Base-by-base conservation (phyloP, 176 grass and related monocot genomes). In the Phyllostachys edulis region DNA sequence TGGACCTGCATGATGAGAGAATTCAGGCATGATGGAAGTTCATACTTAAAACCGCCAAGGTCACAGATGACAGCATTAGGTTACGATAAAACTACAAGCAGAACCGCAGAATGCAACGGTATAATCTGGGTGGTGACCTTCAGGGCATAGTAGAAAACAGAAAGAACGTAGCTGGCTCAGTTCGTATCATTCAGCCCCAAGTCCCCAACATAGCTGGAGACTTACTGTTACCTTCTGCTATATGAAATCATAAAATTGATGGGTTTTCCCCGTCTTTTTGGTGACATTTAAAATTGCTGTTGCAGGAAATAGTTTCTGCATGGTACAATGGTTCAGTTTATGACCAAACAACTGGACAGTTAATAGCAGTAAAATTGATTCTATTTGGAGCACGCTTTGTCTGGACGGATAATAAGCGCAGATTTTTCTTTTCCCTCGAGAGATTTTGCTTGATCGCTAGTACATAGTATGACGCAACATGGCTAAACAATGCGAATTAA, bases 51-150 rank as follows among this genome's bases (percentile, higher is more conserved):
- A 23, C 24, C 12, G 34, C 6, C 52, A 75, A 63, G 80, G 68
- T 61, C 75, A 76, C 80, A 63, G 38, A 54, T 80, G 68, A 80
- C 26, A 52, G 69, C 36, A 54, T 69, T 87, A 87, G 80, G 68
- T 36, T 63, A 15, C 7, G 34, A 18, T 67, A 67, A 20, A 62
- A 26, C 59, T 26, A 27, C 9, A 62, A 1, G 3, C 10, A 62
- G 59, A 27, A 13, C 9, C 9, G 23, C 63, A 38, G 6, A 67
- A 0, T 67, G 15, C 0, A 32, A 36, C 16, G 63, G 34, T 37
- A 20, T 38, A 67, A 38, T 32, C 2, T 38, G 34, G 7, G 16
- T 67, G 20, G 2, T 20, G 64, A 37, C 15, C 13, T 37, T 38
- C 26, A 64, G 34, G 15, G 16, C 34, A 39, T 67, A 10, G 32